Base-by-base conservation (phyloP, 2,329 filamentous ascomycete genomes). In the Colletotrichum caudatum region DNA sequence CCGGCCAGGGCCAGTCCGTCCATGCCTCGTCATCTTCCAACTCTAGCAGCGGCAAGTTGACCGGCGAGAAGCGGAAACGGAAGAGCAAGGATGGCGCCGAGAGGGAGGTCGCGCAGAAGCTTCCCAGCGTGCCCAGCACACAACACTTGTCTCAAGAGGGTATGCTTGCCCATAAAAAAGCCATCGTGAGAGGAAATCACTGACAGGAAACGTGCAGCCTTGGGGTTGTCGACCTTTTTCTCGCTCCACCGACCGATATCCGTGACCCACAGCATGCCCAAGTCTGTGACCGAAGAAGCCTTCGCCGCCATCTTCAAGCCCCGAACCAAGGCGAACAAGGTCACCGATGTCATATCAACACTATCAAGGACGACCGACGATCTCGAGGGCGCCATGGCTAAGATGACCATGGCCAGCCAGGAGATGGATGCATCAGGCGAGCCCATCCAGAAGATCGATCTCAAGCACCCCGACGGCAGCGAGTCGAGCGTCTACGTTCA, bases 221-320 rank as follows among this genome's bases (percentile, higher is more conserved):
- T 98, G 73, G 92, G 93, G 74, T 86, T 97, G 57, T 96, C 95
- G 9, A 92, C 92, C 72, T 98, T 99, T 87, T 98, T 98, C 86
- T 97, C 95, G 74, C 92, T 97, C 75, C 94, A 99, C 83, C 91
- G 96, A 73, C 96, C 96, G 57, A 95, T 99, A 78, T 97, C 94
- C 66, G 90, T 98, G 75, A 94, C 92, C 61, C 91, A 92, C 76
- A 91, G 92, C 75, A 91, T 97, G 78, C 96, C 93, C 67, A 90
- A 89, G 76, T 85, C 88, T 26, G 88, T 94, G 57, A 90, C 89
- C 64, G 86, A 92, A 73, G 92, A 93, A 78, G 88, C 91, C 61
- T 98, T 98, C 81, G 91, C 93, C 73, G 88, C 92, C 78, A 95
- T 99, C 78, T 98, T 98, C 81, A 86, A 91, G 56, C 80, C 84